Percentiles rank a stretch among this genome's conserved stretches.
phyloP scores from a whole-genome alignment of 2,329 filamentous ascomycete genomes.

The Paraconiothyrium brasiliense region DNA sequence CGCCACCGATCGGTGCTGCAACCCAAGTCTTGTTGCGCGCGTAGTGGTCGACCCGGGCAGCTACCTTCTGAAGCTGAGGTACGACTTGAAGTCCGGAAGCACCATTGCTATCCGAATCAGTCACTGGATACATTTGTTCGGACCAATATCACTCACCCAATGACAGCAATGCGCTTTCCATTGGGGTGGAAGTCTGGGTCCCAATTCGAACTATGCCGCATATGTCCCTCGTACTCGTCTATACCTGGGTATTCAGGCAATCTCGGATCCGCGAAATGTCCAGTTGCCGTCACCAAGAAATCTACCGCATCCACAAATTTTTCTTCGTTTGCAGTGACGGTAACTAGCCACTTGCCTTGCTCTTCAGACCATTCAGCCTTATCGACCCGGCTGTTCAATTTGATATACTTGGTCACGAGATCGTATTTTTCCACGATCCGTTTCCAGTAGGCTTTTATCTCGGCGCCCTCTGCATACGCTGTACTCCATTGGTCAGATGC shows the following conservation, averaged over 20 bases:
- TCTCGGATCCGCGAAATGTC: constrained; percentile 18
- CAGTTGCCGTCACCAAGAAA: constrained; percentile 41
- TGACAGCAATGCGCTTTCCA: constrained; percentile 49
- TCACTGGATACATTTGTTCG: neutral
- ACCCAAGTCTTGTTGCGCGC: constrained; percentile 68
- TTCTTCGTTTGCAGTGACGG: constrained; percentile 60
- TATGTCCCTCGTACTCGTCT: constrained; percentile 21
- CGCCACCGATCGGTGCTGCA: constrained; percentile 62
- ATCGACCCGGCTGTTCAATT: constrained; percentile 43
- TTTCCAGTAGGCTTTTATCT: constrained; percentile 50
- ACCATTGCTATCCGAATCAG: constrained; percentile 53
- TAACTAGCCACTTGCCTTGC: constrained; percentile 71
- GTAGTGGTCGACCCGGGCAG: constrained; percentile 61
- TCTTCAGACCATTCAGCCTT: constrained; percentile 47
- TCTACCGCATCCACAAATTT: constrained; percentile 29
- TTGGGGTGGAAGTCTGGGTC: constrained; percentile 56
- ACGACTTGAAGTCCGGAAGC: constrained; percentile 68
- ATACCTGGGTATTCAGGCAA: constrained; percentile 18
- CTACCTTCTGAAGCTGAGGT: constrained; percentile 65
- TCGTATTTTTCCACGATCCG: constrained; percentile 45
- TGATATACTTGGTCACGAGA: constrained; percentile 40
- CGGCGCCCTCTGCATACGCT: constrained; percentile 45
- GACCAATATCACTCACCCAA: constrained; percentile 32
- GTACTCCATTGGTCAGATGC: constrained; percentile 49
- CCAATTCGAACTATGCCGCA: constrained; percentile 25